A percentile compares a stretch with the other conserved stretches of the same genome.
phyloP scores from a whole-genome alignment of 2,329 filamentous ascomycete genomes.

The Lasiodiplodia theobromae region DNA sequence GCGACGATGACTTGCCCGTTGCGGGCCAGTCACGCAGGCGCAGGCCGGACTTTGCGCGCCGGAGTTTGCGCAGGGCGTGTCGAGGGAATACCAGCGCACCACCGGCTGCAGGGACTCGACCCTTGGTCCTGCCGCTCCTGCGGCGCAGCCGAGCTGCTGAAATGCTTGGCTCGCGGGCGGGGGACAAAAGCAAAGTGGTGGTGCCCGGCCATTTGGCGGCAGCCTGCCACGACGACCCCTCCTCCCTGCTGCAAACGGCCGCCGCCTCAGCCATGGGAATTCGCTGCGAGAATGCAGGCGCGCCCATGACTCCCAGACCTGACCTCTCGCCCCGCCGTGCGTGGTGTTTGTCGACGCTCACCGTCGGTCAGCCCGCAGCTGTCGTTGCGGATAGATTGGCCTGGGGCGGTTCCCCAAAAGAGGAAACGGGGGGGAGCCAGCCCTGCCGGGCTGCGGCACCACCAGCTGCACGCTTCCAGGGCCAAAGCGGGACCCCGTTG shows the following conservation, averaged over 20 bases:
- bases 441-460: conserved; percentile 2
- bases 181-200: not conserved
- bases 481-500: conserved; percentile 3
- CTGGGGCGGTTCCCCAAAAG: not conserved
- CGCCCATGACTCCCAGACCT: not conserved
- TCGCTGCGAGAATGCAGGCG: conserved; percentile 2
- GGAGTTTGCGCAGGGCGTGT: conserved; percentile 15
- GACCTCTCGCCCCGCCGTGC: not conserved
- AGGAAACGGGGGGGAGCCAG: conserved; percentile 5
- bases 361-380: not conserved
- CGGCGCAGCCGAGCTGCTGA: conserved; percentile 13
- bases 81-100: not conserved
- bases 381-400: conserved; percentile 17
- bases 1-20: conserved; percentile 8
- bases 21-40: not conserved
- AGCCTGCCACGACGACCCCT: conserved; percentile 13
- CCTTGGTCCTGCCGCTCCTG: conserved; percentile 1
- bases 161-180: conserved; percentile 18
- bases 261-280: conserved; percentile 17
- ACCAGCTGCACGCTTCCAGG: conserved; percentile 6
- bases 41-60: conserved; percentile 3
- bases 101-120: conserved; percentile 13
- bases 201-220: conserved; percentile 23
- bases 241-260: conserved; percentile 7
- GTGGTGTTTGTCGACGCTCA: not conserved